Conservation (phyloP, 176 grass and related monocot species). For the Paspalum notatum region DNA sequence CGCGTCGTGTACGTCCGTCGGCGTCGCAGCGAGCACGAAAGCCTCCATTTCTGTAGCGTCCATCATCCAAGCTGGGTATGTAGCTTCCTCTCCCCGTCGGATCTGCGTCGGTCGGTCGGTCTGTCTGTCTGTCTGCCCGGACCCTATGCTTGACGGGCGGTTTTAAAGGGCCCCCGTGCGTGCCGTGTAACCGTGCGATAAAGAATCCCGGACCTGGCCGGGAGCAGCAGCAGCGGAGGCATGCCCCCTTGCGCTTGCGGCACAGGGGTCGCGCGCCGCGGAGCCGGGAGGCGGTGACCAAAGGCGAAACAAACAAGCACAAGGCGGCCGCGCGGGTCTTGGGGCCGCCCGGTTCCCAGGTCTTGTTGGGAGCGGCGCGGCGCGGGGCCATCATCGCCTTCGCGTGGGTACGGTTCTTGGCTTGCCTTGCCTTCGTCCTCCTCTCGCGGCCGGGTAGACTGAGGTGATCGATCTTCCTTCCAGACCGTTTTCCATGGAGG, state of each 20-base stretch:
- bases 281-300: constrained; percentile 10
- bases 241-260: constrained; percentile 17
- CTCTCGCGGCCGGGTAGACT: not conserved
- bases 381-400: not conserved
- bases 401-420: not conserved
- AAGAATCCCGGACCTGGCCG: not conserved
- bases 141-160: not conserved
- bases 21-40: not conserved
- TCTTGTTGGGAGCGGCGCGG: not conserved
- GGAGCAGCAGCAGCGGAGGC: constrained; percentile 9
- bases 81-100: not conserved
- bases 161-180: constrained; percentile 38
- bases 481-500: not conserved
- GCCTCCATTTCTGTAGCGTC: constrained; percentile 22
- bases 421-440: not conserved
- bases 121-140: not conserved
- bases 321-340: not conserved
- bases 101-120: too few species aligned
- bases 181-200: not conserved
- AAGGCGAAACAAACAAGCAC: not conserved
- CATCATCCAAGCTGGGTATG: not conserved
- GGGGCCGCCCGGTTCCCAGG: constrained; percentile 24
- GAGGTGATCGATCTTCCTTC: not conserved
- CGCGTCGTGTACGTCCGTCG: too few species aligned
- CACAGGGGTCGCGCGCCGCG: not conserved